Base-by-base conservation (phyloP, 1,284 basidiomycete species). In the Golubevia pallescens region DNA sequence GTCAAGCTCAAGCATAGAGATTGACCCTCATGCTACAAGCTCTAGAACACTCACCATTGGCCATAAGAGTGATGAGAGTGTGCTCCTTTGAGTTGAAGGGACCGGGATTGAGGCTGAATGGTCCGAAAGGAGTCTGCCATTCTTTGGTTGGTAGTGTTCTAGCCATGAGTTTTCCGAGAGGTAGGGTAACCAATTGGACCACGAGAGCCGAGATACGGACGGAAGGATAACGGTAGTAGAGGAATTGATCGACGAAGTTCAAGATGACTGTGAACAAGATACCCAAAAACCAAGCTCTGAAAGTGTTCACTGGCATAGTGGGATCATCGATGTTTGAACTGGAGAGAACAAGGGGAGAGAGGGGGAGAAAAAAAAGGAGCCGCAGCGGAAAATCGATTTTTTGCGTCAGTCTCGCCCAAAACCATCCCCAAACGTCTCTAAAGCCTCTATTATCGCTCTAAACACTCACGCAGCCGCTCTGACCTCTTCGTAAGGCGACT, bases 81-180 rank as follows among this genome's bases (percentile, higher is more conserved):
- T 82, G 80, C 62, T 82, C 80, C 59, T 82, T 82, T 65, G 77
- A 70, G 57, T 80, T 80, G 66, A 76, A 82, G 0, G 73, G 76
- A 1, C 80, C 80, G 0, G 78, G 77, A 53, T 82, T 82, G 58
- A 82, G 70, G 19, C 69, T 56, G 48, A 68, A 59, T 60, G 62
- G 65, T 63, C 16, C 73, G n/a, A 75, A 53, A 19, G 68, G 71
- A 3, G 73, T 67, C 23, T 58, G 56, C 65, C 74, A 71, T 0
- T 59, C 65, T 8, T 67, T 61, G 19, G 67, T 67, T 1, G 80
- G 80, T 28, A 82, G 62, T 20, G 71, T 56, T 60, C 63, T 69
- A 19, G 71, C 77, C 19, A 78, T 56, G 13, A 73, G 19, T 1
- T 58, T 67, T 8, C 80, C 80, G 21, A 79, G 24, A 1, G 80